Base-by-base conservation (phyloP, 352 stramenopile genomes). In the Phytophthora lateralis region DNA sequence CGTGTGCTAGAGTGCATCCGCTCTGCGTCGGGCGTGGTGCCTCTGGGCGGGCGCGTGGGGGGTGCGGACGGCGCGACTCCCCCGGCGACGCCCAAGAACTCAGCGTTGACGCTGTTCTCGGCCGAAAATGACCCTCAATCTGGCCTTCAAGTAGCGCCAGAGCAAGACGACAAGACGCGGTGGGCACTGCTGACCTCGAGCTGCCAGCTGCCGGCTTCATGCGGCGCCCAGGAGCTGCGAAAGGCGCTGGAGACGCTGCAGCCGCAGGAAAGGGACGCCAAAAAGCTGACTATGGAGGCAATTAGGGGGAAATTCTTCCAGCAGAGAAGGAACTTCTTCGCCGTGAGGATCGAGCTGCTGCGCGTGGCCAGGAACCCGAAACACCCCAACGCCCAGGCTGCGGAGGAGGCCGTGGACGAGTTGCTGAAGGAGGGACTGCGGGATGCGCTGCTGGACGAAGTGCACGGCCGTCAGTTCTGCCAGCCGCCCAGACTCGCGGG, bases 311-410 rank as follows among this genome's bases (percentile, higher is more conserved):
- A 55, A 21, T 86, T 80, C 60, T 89, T 82, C 55, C 41, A 61
- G 0, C 61, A 66, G 32, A 75, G 82, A 20, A 63, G 71, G 0
- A 64, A 57, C 6, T 91, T 78, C 45, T 89, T 89, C 26, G 54
- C 66, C 17, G 80, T 84, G 34, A 71, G 82, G 21, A 76, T 89
- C 14, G 78, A 85, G 63, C 64, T 91, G 37, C 52, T 91, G 35
- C 74, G 76, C 4, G 49, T 65, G 8, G 78, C 73, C 0, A 49
- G 63, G 18, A 76, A 82, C 38, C 38, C 65, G 12, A 42, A 63
- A 8, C 77, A 88, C 45, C 63, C 67, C 4, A 69, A 76, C 18
- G 56, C 52, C 1, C 46, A 77, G 21, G 41, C 71, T 4, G 75
- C 78, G 2, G 52, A 73, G 6, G 71, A 91, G 21, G 56, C 76